Base-by-base conservation (phyloP, 2,329 filamentous ascomycete genomes). In the Hypoxylon sp. region DNA sequence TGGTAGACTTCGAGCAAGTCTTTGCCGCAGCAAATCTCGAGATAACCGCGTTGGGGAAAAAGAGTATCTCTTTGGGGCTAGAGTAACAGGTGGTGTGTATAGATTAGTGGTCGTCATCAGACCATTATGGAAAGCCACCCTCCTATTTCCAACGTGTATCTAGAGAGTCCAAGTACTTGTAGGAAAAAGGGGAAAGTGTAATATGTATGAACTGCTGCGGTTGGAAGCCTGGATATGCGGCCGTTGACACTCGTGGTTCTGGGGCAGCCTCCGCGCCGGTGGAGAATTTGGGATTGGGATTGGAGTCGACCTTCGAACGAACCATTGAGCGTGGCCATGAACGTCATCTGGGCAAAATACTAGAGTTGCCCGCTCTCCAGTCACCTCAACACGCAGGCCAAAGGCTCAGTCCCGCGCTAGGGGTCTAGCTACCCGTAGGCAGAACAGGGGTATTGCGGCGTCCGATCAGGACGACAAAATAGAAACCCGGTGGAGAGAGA, bases 1-100 rank as follows among this genome's bases (percentile, higher is more conserved):
- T 71, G 54, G 70, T 24, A 56, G 58, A 65, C 58, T 66, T 39
- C 50, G 37, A 67, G 55, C 54, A 65, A 39, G 50, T 53, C 58
- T 65, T 72, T 37, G 63, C 52, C 58, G 62, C 59, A 39, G 59
- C 44, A 66, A 35, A 50, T 65, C 39, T 39, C 42, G 37, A 42
- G 52, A 63, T 47, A 61, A 19, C 57, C 59, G 42, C 59, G 64
- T 68, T 65, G 44, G 66, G 51, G 42, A 56, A 60, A 56, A 54
- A 56, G 48, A 62, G 54, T 67, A 56, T 37, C 61, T 55, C 67
- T 47, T 35, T 59, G 24, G 44, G 39, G 50, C 46, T 67, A 67
- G 53, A 69, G 55, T 57, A 57, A 71, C 60, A 67, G 53, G 66
- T 71, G 70, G 68, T 67, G 70, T 67, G 68, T 67, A 35, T 50